phyloP scores from a whole-genome alignment of 257 asterid genomes.

The Rubia yunnanensis region DNA sequence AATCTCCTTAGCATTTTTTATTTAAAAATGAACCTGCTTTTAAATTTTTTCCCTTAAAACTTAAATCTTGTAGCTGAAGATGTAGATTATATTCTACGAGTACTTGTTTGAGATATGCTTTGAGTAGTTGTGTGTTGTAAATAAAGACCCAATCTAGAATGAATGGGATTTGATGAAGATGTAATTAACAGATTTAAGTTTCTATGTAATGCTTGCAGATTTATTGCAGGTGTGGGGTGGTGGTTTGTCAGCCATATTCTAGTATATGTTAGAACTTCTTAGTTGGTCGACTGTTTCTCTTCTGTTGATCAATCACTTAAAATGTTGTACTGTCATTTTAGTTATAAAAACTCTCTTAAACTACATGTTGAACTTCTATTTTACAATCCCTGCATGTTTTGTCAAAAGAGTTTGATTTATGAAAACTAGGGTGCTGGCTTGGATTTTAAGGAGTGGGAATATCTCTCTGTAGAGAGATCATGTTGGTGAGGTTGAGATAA shows the following conservation, averaged over 20 bases:
- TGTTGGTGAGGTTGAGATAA: conserved; percentile 40
- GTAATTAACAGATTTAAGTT: background rate
- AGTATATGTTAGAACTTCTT: background rate
- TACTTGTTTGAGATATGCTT: background rate
- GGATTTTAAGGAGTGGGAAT: conserved; percentile 49
- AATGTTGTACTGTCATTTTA: background rate
- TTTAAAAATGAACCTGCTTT: background rate
- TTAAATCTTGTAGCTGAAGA: background rate
- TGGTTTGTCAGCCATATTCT: background rate
- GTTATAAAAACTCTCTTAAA: background rate
- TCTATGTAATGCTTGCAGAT: conserved; percentile 7
- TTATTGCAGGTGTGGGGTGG: background rate
- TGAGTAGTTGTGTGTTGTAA: background rate
- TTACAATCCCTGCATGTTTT: background rate
- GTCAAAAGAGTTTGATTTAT: conserved; percentile 32
- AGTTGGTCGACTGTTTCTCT: conserved; percentile 1
- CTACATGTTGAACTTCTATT: background rate
- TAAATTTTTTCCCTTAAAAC: background rate
- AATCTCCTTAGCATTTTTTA: background rate
- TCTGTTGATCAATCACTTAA: conserved; percentile 1
- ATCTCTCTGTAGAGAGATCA: conserved; percentile 18
- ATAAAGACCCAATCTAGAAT: background rate
- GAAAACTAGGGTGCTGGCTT: conserved; percentile 37
- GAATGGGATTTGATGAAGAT: background rate
- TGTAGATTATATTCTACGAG: background rate